Evolutionary conservation across 2,329 filamentous ascomycete genomes (phyloP).

Genomic region (Aspergillus phoenicis): DNA sequence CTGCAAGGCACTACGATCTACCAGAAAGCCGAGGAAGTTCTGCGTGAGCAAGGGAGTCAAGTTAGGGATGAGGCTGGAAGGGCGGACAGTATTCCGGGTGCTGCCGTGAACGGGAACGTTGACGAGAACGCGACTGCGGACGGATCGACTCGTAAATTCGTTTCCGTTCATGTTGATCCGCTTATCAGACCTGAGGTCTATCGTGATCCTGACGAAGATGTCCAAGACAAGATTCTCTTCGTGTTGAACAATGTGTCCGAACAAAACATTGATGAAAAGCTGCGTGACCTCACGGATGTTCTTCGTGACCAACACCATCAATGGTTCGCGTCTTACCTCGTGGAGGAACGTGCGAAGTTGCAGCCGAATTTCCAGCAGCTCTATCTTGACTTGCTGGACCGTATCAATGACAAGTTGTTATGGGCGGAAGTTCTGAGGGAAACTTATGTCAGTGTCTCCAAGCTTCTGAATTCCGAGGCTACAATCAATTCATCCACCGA

Average conservation of each 20-base stretch:
- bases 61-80: constrained; percentile 54
- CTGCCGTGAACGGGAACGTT: constrained; percentile 69
- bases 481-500: constrained; percentile 84
- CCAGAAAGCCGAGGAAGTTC: constrained; percentile 78
- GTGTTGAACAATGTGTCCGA: constrained; percentile 96
- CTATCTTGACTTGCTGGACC: constrained; percentile 84
- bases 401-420: constrained; percentile 75
- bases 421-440: constrained; percentile 91
- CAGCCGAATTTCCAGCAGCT: constrained; percentile 95
- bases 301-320: constrained; percentile 82
- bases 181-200: constrained; percentile 65
- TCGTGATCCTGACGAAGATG: constrained; percentile 80
- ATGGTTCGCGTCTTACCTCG: constrained; percentile 94
- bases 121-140: constrained; percentile 65
- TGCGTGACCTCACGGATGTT: constrained; percentile 75
- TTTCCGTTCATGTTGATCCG: constrained; percentile 74
- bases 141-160: constrained; percentile 70
- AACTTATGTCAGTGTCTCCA: constrained; percentile 83
- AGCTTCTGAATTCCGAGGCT: constrained; percentile 85
- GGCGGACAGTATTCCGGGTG: constrained; percentile 38
- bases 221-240: constrained; percentile 92
- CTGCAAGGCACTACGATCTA: constrained; percentile 84
- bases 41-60: constrained; percentile 65
- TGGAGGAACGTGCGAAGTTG: constrained; percentile 94
- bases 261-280: constrained; percentile 81